Conservation (phyloP, 306 rosid genomes). For the Ammopiptanthus mongolicus region DNA sequence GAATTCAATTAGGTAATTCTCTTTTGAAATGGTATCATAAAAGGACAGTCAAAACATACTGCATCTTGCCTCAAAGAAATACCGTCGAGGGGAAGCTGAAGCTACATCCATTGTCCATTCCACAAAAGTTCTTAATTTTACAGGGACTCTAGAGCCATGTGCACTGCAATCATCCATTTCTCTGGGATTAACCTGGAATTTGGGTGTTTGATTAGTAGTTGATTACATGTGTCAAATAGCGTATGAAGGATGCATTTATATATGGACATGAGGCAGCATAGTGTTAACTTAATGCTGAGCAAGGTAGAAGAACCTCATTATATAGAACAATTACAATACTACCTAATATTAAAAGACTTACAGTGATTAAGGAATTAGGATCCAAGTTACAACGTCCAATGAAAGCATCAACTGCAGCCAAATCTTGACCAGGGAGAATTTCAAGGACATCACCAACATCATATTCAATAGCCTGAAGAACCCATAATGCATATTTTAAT, state of each 20-base stretch:
- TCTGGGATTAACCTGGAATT: constrained; percentile 59
- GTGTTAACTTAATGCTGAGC: constrained; percentile 1
- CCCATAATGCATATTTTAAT: not conserved
- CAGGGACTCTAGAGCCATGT: constrained; percentile 29
- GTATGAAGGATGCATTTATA: not conserved
- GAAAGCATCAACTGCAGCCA: constrained; percentile 66
- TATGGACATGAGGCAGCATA: not conserved
- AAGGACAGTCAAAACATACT: constrained; percentile 29
- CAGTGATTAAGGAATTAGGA: constrained; percentile 72
- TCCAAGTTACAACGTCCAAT: constrained; percentile 67
- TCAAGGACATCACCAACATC: constrained; percentile 76
- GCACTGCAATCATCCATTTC: constrained; percentile 34
- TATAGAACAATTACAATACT: not conserved
- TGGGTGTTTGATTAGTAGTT: not conserved
- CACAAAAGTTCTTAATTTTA: constrained; percentile 67
- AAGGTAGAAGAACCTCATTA: constrained; percentile 6
- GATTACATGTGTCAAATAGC: not conserved
- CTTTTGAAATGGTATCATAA: constrained; percentile 10
- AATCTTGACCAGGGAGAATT: constrained; percentile 76
- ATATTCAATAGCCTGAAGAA: constrained; percentile 53
- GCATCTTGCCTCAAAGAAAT: constrained; percentile 91
- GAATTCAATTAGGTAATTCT: not conserved
- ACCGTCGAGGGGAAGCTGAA: constrained; percentile 92
- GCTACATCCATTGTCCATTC: constrained; percentile 81
- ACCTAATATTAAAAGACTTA: constrained; percentile 39